Base-by-base conservation (phyloP, 2,329 filamentous ascomycete species). In the Botryotinia globosa region DNA sequence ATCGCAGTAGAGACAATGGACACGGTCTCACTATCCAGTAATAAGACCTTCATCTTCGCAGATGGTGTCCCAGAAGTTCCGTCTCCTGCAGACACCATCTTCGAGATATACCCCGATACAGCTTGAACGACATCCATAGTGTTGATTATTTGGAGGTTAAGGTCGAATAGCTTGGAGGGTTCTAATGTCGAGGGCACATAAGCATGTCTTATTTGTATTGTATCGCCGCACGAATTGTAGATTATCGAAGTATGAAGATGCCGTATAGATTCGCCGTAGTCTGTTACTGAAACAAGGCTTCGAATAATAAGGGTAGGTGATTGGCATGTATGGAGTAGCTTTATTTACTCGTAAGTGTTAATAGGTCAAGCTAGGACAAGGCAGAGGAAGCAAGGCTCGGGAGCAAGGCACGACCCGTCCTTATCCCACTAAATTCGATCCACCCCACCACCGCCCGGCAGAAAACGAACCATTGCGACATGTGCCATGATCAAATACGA, bases 31-130 rank as follows among this genome's bases (percentile, higher is more conserved):
- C 89, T 91, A 83, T 99, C 96, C 78, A 99, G 86, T 75, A 99
- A 85, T 73, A 99, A 85, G 74, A 98, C 96, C 89, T 99, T 99
- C 96, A 99, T 99, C 86, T 98, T 98, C 59, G 93, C 89, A 34
- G 93, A 91, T 68, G 91, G 87, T 62, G 89, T 87, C 74, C 89
- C 88, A 61, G 86, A 83, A 67, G 89, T 86, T 80, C 85, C 87
- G 83, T 97, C 94, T 80, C 93, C 93, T 76, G 89, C 89, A 77
- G 93, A 92, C 82, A 98, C 91, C 90, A 99, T 97, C 88, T 94
- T 97, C 82, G 91, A 92, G 86, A 99, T 92, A 86, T 99, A 99
- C 84, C 94, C 92, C 79, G 94, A 92, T 81, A 98, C 91, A 77
- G 94, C 93, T 82, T 97, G 92, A 75, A 97, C 92, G 80, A 98